Evolutionary conservation across 495 filamentous ascomycete species (phyloP).

Genomic region (Xylaria nigripes): DNA sequence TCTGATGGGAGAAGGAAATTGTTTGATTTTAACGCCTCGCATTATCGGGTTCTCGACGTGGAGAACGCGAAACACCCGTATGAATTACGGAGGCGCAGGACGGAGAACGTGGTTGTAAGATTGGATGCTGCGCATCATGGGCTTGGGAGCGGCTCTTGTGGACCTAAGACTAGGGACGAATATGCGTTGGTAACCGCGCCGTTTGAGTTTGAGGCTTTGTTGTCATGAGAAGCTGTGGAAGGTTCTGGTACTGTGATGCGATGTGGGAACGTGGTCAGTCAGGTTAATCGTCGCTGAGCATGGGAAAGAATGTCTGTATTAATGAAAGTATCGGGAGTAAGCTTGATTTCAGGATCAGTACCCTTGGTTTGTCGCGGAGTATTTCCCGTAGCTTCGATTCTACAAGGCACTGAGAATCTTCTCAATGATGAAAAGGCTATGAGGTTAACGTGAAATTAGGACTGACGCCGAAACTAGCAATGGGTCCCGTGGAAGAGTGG

Average conservation of each 20-base stretch:
- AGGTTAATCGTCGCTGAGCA: too few species aligned
- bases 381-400: too few species aligned
- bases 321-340: too few species aligned
- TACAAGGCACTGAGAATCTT: too few species aligned
- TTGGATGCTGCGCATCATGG: conserved; percentile 50
- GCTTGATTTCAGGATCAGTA: too few species aligned
- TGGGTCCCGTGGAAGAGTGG: too few species aligned
- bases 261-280: neutral
- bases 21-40: conserved; percentile 47
- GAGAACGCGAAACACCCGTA: conserved; percentile 50
- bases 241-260: neutral
- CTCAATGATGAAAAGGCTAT: too few species aligned
- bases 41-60: conserved; percentile 41
- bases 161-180: conserved; percentile 49
- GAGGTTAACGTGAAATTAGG: too few species aligned
- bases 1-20: conserved; percentile 21
- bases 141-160: conserved; percentile 53
- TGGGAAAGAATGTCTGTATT: too few species aligned
- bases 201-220: conserved; percentile 21
- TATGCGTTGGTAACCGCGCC: conserved; percentile 30
- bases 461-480: too few species aligned
- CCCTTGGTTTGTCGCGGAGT: too few species aligned
- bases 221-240: conserved; percentile 4
- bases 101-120: conserved; percentile 45
- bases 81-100: conserved; percentile 44